These are phyloP conservation scores for Mortierella polycephala DNA, from an alignment of 371 early-diverging fungal genomes.

Conservation along the genomic window DNA sequence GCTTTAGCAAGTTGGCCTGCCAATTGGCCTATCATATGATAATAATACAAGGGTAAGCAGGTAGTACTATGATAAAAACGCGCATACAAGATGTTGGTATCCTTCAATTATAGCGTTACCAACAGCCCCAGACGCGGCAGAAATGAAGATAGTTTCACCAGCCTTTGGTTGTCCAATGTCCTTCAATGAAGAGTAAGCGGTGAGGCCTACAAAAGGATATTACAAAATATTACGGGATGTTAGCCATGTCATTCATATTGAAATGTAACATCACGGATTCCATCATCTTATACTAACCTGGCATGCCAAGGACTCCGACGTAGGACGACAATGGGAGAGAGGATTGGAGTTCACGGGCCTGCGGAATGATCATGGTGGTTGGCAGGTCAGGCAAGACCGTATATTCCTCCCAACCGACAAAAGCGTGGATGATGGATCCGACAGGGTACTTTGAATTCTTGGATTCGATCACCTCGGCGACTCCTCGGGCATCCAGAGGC, in stretches of 20 bases:
- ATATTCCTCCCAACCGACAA: slow-evolving; percentile 69
- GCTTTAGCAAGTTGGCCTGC: slow-evolving; percentile 75
- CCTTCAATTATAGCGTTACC: slow-evolving; percentile 31
- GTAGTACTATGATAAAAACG: neutral
- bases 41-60: neutral
- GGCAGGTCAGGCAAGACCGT: slow-evolving; percentile 50
- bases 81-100: too few relatives aligned
- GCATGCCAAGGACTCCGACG: slow-evolving; percentile 59
- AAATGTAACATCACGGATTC: too few relatives aligned
- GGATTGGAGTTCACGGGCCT: slow-evolving; percentile 49
- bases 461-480: slow-evolving; percentile 72
- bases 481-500: slow-evolving; percentile 68
- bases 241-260: too few relatives aligned
- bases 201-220: slow-evolving; percentile 17
- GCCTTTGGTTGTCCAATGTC: slow-evolving; percentile 68
- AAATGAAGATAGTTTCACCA: slow-evolving; percentile 74
- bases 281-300: slow-evolving; percentile 3
- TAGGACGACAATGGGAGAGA: slow-evolving; percentile 61
- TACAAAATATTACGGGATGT: neutral
- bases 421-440: slow-evolving; percentile 71
- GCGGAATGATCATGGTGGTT: slow-evolving; percentile 53
- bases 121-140: slow-evolving; percentile 71
- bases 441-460: slow-evolving; percentile 64
- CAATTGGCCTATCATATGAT: slow-evolving; percentile 52
- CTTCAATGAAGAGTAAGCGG: slow-evolving; percentile 60